Evolutionary conservation across 2,329 filamentous ascomycete genomes (phyloP).

Genomic region (Rutstroemia sp.): DNA sequence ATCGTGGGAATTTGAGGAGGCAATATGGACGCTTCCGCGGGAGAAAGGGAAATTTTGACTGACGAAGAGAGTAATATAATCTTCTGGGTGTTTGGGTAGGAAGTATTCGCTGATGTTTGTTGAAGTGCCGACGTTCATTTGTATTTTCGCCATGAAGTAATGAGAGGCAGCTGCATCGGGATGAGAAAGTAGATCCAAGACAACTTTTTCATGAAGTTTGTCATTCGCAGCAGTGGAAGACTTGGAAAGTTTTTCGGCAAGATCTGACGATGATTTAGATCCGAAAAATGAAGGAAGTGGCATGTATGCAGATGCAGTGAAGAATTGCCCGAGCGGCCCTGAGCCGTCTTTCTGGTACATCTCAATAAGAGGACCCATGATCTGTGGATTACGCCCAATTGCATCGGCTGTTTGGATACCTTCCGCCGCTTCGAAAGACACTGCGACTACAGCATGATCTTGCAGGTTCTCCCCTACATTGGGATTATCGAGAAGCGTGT

Average conservation of each 20-base stretch:
- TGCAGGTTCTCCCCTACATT: conserved; percentile 3
- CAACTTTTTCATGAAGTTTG: not conserved
- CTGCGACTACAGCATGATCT: conserved; percentile 14
- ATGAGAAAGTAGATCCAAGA: not conserved
- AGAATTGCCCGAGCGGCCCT: not conserved
- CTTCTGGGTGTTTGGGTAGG: not conserved
- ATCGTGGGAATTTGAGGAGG: conserved; percentile 24
- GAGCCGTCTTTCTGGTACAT: not conserved
- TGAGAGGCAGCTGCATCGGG: not conserved
- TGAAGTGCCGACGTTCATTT: not conserved
- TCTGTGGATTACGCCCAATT: not conserved
- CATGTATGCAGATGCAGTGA: not conserved
- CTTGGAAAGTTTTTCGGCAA: not conserved
- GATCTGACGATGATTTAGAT: not conserved
- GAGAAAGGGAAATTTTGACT: conserved; percentile 35
- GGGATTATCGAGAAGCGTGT: not conserved
- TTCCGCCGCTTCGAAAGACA: not conserved
- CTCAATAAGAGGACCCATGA: not conserved
- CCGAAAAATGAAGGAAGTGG: not conserved
- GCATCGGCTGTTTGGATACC: not conserved
- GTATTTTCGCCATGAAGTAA: not conserved
- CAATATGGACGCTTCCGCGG: conserved; percentile 36
- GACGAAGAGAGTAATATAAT: conserved; percentile 24
- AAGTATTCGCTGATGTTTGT: not conserved
- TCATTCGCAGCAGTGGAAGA: not conserved